These are phyloP conservation scores for Paraleonurus japonicus DNA, from an alignment of 257 asterid genomes.

Conservation along the genomic window DNA sequence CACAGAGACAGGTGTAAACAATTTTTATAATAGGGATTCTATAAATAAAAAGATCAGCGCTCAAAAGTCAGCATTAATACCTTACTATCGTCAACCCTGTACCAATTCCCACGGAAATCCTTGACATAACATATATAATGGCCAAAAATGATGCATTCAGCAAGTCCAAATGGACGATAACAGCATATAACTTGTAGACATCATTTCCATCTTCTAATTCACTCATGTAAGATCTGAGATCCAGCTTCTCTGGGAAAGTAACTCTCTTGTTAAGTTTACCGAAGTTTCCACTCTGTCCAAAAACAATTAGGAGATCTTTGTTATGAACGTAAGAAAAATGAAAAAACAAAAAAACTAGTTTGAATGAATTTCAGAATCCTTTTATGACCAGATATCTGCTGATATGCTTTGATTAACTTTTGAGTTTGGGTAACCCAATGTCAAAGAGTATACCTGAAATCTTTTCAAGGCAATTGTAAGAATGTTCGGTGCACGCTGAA, in stretches of 20 bases:
- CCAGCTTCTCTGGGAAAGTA: constrained; percentile 74
- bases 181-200: constrained; percentile 82
- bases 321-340: constrained; percentile 11
- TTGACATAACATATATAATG: constrained; percentile 87
- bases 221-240: constrained; percentile 72
- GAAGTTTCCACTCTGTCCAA: constrained; percentile 81
- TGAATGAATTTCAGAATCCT: background rate
- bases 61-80: constrained; percentile 33
- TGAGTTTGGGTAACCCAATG: constrained; percentile 7
- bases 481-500: constrained; percentile 75
- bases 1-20: background rate
- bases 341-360: background rate
- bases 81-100: constrained; percentile 83
- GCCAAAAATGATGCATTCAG: constrained; percentile 83
- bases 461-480: constrained; percentile 95
- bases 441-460: constrained; percentile 64
- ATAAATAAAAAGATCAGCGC: background rate
- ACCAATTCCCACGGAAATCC: constrained; percentile 82
- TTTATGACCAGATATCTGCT: background rate
- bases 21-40: background rate
- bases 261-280: constrained; percentile 89
- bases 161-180: constrained; percentile 86
- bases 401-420: background rate
- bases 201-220: constrained; percentile 59
- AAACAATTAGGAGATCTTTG: background rate